These are phyloP conservation scores for Pseudogymnoascus sp. DNA, from an alignment of 2,329 filamentous ascomycete species.

Conservation along the genomic window DNA sequence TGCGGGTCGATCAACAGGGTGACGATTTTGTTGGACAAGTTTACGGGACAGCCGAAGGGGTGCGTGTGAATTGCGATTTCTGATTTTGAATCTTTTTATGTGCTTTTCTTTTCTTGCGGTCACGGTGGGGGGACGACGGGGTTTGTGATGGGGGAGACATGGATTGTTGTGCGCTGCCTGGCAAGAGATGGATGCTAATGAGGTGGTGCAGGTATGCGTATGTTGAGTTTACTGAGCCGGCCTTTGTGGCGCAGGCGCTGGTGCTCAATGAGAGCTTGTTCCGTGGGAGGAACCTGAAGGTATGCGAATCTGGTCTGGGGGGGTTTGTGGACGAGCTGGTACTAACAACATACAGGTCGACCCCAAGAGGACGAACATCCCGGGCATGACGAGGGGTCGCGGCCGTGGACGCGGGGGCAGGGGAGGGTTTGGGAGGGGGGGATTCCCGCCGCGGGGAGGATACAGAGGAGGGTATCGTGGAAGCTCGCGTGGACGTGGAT, in stretches of 20 bases:
- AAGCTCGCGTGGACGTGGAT: conserved; percentile 49
- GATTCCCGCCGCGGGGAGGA: conserved; percentile 42
- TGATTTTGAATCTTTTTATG: conserved; percentile 11
- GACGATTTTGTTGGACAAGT: conserved; percentile 95
- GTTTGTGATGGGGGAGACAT: no score
- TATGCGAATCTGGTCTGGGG: conserved; percentile 30
- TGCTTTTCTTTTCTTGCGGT: no score
- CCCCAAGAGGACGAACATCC: conserved; percentile 93
- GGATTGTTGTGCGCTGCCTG: conserved; percentile 51
- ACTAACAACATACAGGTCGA: conserved; percentile 47
- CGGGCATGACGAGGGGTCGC: conserved; percentile 81
- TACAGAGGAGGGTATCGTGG: conserved; percentile 54
- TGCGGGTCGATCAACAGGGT: conserved; percentile 97
- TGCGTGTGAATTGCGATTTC: conserved; percentile 46
- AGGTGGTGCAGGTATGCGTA: conserved; percentile 73
- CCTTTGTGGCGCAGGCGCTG: conserved; percentile 82
- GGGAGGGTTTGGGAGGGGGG: conserved; percentile 43
- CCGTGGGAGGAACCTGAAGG: conserved; percentile 91
- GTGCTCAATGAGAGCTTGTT: conserved; percentile 96
- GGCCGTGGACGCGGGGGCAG: conserved; percentile 48
- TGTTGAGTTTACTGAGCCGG: conserved; percentile 94
- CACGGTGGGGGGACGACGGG: no score
- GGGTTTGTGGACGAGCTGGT: background rate
- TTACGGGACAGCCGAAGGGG: conserved; percentile 99
- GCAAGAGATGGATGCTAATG: conserved; percentile 45